Conservation (phyloP, 805 yeast species). For the Ogataea nitratoaversa region DNA sequence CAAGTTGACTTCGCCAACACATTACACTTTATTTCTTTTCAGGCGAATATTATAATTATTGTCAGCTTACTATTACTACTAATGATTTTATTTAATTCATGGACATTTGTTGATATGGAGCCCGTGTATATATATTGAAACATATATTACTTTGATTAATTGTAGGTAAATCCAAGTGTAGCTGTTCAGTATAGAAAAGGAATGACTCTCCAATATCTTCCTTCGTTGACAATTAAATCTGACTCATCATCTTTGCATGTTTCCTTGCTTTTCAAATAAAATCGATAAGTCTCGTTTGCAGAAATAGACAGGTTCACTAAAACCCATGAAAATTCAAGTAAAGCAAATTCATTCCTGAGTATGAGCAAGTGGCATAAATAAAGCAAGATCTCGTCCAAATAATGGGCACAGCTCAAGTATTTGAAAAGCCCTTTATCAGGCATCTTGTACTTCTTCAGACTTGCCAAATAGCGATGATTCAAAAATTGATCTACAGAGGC, state of each 20-base stretch:
- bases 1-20: too few species aligned
- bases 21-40: too few species aligned
- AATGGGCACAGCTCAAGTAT: constrained; percentile 61
- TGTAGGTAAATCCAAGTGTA: too few species aligned
- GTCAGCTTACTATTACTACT: too few species aligned
- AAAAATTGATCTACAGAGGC: constrained; percentile 43
- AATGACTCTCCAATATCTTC: constrained; percentile 20
- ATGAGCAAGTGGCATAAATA: constrained; percentile 35
- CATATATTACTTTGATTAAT: too few species aligned
- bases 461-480: constrained; percentile 48
- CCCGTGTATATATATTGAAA: too few species aligned
- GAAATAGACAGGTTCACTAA: constrained; percentile 49
- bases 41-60: too few species aligned
- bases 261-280: too few species aligned
- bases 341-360: constrained; percentile 14
- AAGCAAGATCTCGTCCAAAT: constrained; percentile 58
- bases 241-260: constrained; percentile 15
- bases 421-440: constrained; percentile 51
- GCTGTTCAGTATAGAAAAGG: too few species aligned
- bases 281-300: constrained; percentile 47
- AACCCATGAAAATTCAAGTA: constrained; percentile 35
- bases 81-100: too few species aligned
- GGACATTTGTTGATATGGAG: too few species aligned
- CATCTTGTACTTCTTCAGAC: constrained; percentile 48
- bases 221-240: neutral